Base-by-base conservation (phyloP, 164 flowering plant genomes). In the Amborella trichopoda region DNA sequence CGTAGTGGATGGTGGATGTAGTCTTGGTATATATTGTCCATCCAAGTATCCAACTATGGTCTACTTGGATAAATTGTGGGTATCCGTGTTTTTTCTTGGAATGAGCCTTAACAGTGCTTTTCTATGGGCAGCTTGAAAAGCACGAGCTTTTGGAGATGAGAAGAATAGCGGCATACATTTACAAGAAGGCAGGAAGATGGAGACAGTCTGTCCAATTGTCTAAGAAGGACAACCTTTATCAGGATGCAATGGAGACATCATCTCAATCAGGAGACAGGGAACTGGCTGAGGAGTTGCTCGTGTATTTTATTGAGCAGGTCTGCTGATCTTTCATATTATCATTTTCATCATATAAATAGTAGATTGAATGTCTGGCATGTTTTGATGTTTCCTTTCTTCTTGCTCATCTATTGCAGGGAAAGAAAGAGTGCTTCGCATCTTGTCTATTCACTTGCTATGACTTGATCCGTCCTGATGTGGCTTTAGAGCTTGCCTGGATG, bases 71-170 rank as follows among this genome's bases (percentile, higher is more conserved):
- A n/a, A n/a, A n/a, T n/a, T n/a, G n/a, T n/a, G n/a, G n/a, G n/a
- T n/a, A n/a, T n/a, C n/a, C n/a, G n/a, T n/a, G n/a, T n/a, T n/a
- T n/a, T n/a, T n/a, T n/a, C n/a, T n/a, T n/a, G n/a, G n/a, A n/a
- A n/a, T n/a, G 4, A 11, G 49, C 17, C 18, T 21, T 22, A 41
- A 21, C 36, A 36, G 16, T 17, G 10, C 5, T 10, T 28, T 28
- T 26, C 17, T 53, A 2, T 65, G 54, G 50, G 42, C 87, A 93
- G 99, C 76, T 93, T 69, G 99, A 88, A 80, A 93, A 88, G 54
- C 99, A 93, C 40, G 99, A 93, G 66, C 95, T 93, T 37, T 84
- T 93, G 52, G 99, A 93, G 62, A 93, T 93, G 99, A 85, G 99
- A 57, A 83, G 99, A 38, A 86, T 93, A 56, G 95, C 99, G 44